A percentile compares a stretch with the other conserved stretches of the same genome.
These are phyloP conservation scores for Aspergillus egyptiacus DNA, from an alignment of 495 filamentous ascomycete genomes.

Conservation along the genomic window DNA sequence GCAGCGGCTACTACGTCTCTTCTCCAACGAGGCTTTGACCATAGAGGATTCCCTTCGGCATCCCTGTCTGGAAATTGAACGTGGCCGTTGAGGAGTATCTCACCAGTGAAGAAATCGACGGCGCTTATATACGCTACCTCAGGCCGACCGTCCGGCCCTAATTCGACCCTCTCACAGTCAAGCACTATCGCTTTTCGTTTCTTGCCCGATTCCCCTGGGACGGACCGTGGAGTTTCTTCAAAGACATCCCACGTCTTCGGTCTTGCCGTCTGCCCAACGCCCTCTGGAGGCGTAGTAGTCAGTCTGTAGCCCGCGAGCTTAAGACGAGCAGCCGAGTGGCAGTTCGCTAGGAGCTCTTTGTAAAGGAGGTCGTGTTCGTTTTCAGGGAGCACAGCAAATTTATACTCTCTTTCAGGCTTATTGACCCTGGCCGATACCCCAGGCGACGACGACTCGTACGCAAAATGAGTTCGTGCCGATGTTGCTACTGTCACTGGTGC, in stretches of 20 bases:
- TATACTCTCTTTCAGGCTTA: not conserved
- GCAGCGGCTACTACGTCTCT: slow-evolving; percentile 24
- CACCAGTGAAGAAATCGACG: slow-evolving; percentile 45
- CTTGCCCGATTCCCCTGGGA: not conserved
- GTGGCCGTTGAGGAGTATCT: slow-evolving; percentile 38
- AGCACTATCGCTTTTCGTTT: slow-evolving; percentile 22
- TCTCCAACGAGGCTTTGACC: slow-evolving; percentile 35
- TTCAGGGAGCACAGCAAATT: not conserved
- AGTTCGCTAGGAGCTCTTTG: slow-evolving; percentile 1
- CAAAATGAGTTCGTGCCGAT: too few relatives aligned
- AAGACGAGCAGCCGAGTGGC: slow-evolving; percentile 7
- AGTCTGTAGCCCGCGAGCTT: not conserved
- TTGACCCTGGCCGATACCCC: too few relatives aligned
- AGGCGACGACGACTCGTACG: too few relatives aligned
- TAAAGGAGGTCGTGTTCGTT: not conserved
- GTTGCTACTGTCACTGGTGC: too few relatives aligned
- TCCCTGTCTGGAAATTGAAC: slow-evolving; percentile 31
- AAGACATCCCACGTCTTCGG: not conserved
- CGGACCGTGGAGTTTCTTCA: not conserved
- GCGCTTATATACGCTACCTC: slow-evolving; percentile 28
- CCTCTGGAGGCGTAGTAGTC: not conserved
- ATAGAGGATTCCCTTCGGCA: slow-evolving; percentile 30
- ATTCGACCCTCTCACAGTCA: slow-evolving; percentile 33
- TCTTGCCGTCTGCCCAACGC: not conserved
- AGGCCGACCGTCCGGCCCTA: not conserved